Evolutionary conservation across 305 asterid species (phyloP).

Genomic region (Lippia alba): DNA sequence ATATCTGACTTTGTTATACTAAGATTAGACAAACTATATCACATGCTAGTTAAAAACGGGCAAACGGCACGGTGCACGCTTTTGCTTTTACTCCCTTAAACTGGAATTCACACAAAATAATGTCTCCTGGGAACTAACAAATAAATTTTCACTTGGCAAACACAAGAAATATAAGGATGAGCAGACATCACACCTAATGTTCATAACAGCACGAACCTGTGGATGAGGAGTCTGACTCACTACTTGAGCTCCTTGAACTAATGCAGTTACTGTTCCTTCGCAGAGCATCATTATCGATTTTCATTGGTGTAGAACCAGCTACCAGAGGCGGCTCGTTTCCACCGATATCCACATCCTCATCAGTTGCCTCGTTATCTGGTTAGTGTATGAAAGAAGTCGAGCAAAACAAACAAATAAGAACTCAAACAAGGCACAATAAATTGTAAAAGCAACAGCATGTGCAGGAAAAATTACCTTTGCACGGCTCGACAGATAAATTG

Average conservation of each 20-base stretch:
- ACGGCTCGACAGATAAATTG: conserved; percentile 53
- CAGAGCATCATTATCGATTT: conserved; percentile 49
- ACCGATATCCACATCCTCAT: conserved; percentile 76
- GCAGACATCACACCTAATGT: conserved; percentile 16
- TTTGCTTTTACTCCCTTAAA: too few species aligned
- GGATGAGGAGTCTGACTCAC: conserved; percentile 69
- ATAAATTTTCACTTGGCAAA: conserved; percentile 6
- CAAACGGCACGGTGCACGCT: too few species aligned
- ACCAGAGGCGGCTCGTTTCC: conserved; percentile 64
- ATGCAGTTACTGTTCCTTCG: conserved; percentile 53
- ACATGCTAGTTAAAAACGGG: too few species aligned
- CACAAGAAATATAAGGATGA: background rate
- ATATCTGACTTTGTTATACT: too few species aligned
- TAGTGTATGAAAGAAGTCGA: conserved; percentile 19
- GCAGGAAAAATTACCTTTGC: conserved; percentile 49
- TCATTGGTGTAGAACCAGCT: conserved; percentile 59
- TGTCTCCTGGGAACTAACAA: background rate
- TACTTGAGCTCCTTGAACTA: conserved; percentile 67
- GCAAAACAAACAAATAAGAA: conserved; percentile 2
- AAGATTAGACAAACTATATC: too few species aligned
- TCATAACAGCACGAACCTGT: conserved; percentile 47
- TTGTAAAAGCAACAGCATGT: conserved; percentile 18
- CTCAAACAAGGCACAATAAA: conserved; percentile 16
- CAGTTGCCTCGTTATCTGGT: conserved; percentile 62
- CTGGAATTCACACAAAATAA: too few species aligned